phyloP scores from a whole-genome alignment of 1,284 basidiomycete species.

The Irpex sp. region DNA sequence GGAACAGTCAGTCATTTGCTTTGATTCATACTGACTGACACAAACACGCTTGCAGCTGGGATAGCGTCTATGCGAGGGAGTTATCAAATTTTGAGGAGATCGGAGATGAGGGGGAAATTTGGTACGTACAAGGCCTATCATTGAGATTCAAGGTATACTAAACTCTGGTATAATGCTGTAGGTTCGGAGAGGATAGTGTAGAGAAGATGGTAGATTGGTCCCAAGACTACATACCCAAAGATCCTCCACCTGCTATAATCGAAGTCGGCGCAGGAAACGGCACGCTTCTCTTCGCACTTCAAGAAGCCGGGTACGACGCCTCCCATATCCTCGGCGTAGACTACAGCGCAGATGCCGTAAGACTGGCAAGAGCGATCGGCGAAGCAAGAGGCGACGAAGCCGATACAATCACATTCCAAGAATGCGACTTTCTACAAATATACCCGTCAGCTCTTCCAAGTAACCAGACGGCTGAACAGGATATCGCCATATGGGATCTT shows the following conservation, averaged over 20 bases:
- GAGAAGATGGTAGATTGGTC: conserved; percentile 79
- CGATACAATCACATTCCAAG: conserved; percentile 42
- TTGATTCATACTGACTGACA: conserved; percentile 7
- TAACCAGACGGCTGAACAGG: background rate
- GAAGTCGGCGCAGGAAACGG: conserved; percentile 87
- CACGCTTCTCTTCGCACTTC: conserved; percentile 71
- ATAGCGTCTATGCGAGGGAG: conserved; percentile 66
- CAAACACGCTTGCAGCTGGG: too few relatives aligned
- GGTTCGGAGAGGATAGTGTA: conserved; percentile 82
- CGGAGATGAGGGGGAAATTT: conserved; percentile 86
- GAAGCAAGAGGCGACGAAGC: conserved; percentile 27
- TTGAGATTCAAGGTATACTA: background rate
- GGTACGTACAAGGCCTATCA: conserved; percentile 38
- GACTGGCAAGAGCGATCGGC: conserved; percentile 52
- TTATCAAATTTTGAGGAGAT: conserved; percentile 73
- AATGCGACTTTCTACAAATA: conserved; percentile 56
- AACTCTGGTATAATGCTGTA: conserved; percentile 23
- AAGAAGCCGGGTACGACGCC: conserved; percentile 58
- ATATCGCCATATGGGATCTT: conserved; percentile 48
- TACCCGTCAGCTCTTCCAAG: conserved; percentile 28
- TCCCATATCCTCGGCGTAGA: conserved; percentile 67
- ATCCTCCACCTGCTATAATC: conserved; percentile 47
- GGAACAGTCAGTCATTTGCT: conserved; percentile 33
- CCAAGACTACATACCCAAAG: conserved; percentile 41
- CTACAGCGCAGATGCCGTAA: conserved; percentile 73